Evolutionary conservation across 2,329 filamentous ascomycete species (phyloP).

Genomic region (Colletotrichum endophyticum): DNA sequence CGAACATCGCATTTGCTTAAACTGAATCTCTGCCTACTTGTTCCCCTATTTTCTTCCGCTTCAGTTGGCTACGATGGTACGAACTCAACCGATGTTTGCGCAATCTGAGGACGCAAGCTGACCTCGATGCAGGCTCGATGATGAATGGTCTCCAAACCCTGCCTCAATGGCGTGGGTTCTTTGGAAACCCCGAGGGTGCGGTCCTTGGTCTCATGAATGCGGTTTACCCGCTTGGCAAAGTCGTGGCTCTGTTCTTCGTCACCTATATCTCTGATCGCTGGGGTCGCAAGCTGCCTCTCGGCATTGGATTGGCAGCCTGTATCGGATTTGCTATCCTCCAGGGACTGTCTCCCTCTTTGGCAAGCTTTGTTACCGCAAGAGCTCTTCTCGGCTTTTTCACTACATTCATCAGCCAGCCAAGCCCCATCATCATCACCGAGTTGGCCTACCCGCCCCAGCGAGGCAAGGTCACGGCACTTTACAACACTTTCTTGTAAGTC

Average conservation of each 20-base stretch:
- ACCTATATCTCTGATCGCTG: conserved; percentile 34
- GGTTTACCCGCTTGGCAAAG: conserved; percentile 10
- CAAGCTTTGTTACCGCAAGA: conserved; percentile 36
- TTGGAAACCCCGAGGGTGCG: conserved; percentile 20
- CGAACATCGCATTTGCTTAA: conserved; percentile 42
- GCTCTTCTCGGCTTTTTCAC: conserved; percentile 37
- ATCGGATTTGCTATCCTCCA: conserved; percentile 34
- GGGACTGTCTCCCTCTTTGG: conserved; percentile 20
- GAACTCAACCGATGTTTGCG: background rate
- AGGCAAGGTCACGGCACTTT: conserved; percentile 38
- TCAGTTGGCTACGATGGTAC: conserved; percentile 44
- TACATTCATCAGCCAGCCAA: conserved; percentile 30
- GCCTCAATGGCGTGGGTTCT: conserved; percentile 39
- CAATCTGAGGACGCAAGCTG: background rate
- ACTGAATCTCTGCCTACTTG: conserved; percentile 46
- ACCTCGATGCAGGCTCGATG: conserved; percentile 30
- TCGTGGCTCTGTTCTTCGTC: conserved; percentile 7
- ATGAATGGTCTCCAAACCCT: conserved; percentile 46
- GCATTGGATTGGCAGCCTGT: conserved; percentile 33
- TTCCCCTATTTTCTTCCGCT: conserved; percentile 46
- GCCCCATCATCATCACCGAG: conserved; percentile 38
- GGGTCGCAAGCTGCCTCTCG: conserved; percentile 37
- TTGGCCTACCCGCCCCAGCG: conserved; percentile 38
- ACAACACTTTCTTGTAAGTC: conserved; percentile 43
- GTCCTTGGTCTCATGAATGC: conserved; percentile 13